Percentiles rank a stretch among this genome's conserved stretches.
Conservation (phyloP, 2,329 filamentous ascomycete species). For the Aspergillus sp. region DNA sequence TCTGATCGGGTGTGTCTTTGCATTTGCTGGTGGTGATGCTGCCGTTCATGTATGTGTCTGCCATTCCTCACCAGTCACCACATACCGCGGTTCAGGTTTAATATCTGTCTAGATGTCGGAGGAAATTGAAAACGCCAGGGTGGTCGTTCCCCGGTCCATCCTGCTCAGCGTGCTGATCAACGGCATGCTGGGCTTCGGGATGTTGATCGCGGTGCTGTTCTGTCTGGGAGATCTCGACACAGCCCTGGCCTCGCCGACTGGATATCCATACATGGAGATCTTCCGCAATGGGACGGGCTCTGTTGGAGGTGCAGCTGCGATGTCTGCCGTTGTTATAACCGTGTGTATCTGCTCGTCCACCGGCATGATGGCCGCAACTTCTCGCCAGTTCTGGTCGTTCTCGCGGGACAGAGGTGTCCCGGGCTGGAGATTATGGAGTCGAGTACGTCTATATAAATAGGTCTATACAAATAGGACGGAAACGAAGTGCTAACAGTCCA, state of each 20-base stretch:
- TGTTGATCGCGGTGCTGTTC: conserved; percentile 41
- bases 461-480: too few species aligned
- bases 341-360: conserved; percentile 32
- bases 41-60: conserved; percentile 41
- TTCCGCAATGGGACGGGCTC: conserved; percentile 34
- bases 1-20: conserved; percentile 39
- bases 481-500: background rate
- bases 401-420: conserved; percentile 28
- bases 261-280: conserved; percentile 39
- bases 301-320: conserved; percentile 24
- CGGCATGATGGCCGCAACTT: conserved; percentile 47
- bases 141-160: conserved; percentile 38
- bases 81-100: background rate
- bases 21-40: conserved; percentile 39
- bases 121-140: conserved; percentile 40
- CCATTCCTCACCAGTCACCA: too few species aligned
- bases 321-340: conserved; percentile 28
- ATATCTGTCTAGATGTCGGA: conserved; percentile 31
- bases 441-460: background rate
- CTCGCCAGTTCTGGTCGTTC: conserved; percentile 35
- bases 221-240: conserved; percentile 36
- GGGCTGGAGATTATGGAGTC: conserved; percentile 25
- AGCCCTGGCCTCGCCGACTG: conserved; percentile 27
- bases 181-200: conserved; percentile 37
- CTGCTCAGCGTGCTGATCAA: conserved; percentile 40